Evolutionary conservation across 805 yeast species (phyloP).

Genomic region (Wickerhamomyces alni): DNA sequence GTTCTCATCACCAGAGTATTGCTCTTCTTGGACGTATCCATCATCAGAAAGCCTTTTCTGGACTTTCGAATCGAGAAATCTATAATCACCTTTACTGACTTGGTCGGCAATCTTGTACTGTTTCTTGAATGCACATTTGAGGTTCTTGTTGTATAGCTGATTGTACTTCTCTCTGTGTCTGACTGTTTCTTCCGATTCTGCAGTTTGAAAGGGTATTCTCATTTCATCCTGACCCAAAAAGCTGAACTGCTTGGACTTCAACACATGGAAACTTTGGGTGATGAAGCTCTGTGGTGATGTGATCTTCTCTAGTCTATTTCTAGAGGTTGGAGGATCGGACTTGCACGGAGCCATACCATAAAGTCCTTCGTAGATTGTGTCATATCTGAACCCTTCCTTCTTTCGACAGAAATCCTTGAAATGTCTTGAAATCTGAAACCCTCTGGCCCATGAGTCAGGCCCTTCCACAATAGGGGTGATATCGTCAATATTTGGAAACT

Average conservation of each 20-base stretch:
- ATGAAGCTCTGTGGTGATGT: background rate
- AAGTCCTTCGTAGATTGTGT: slow-evolving; percentile 1
- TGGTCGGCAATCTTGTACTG: background rate
- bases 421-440: slow-evolving; percentile 33
- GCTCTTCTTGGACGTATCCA: background rate
- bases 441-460: slow-evolving; percentile 28
- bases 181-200: background rate
- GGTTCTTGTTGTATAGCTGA: background rate
- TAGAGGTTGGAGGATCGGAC: background rate
- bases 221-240: background rate
- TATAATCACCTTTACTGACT: background rate
- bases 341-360: slow-evolving; percentile 4
- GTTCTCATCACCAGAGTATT: background rate
- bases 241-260: background rate
- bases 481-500: slow-evolving; percentile 30
- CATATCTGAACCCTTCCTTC: slow-evolving; percentile 16
- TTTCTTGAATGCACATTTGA: background rate
- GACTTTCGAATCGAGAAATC: background rate
- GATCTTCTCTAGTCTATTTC: slow-evolving; percentile 3
- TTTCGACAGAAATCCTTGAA: slow-evolving; percentile 32
- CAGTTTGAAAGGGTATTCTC: background rate
- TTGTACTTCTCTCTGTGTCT: background rate
- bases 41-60: background rate
- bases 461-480: slow-evolving; percentile 40
- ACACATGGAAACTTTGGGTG: background rate